phyloP scores from a whole-genome alignment of 73 alveolate genomes.

The Effrenium voratum region DNA sequence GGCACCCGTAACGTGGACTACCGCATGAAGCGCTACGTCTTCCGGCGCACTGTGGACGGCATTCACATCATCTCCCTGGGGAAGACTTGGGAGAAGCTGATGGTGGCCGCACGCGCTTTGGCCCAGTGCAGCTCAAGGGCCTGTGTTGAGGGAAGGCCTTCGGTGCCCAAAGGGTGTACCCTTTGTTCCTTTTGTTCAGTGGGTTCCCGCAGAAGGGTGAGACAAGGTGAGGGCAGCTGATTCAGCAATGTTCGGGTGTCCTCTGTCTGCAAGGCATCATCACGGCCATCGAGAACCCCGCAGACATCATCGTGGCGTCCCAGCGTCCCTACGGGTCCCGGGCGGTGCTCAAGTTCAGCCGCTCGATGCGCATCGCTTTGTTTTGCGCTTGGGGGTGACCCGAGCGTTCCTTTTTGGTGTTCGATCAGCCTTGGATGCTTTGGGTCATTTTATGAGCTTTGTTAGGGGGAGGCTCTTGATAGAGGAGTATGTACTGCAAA shows the following conservation, averaged over 20 bases:
- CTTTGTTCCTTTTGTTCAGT: neutral
- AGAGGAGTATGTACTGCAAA: too few relatives aligned
- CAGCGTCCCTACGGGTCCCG: conserved; percentile 98
- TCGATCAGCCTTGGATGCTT: too few relatives aligned
- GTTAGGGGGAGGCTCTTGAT: too few relatives aligned
- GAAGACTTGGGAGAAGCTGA: conserved; percentile 86
- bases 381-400: too few relatives aligned
- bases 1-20: conserved; percentile 92
- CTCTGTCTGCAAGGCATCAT: conserved; percentile 95
- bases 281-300: conserved; percentile 97
- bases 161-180: neutral
- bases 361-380: conserved; percentile 3
- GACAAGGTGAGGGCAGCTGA: neutral
- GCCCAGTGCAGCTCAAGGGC: neutral
- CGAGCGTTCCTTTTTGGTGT: too few relatives aligned
- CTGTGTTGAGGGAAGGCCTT: neutral
- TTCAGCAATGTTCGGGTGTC: neutral
- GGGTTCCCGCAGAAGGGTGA: too few relatives aligned
- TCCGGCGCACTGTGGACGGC: conserved; percentile 94
- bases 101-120: conserved; percentile 58
- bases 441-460: too few relatives aligned
- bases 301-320: conserved; percentile 94
- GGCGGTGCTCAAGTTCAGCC: conserved; percentile 98
- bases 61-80: conserved; percentile 90
- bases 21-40: conserved; percentile 93